Evolutionary conservation across 176 grass and related monocot genomes (phyloP), one percentile per base, ranked within the genome.

Genomic region (Elaeis guineensis): DNA sequence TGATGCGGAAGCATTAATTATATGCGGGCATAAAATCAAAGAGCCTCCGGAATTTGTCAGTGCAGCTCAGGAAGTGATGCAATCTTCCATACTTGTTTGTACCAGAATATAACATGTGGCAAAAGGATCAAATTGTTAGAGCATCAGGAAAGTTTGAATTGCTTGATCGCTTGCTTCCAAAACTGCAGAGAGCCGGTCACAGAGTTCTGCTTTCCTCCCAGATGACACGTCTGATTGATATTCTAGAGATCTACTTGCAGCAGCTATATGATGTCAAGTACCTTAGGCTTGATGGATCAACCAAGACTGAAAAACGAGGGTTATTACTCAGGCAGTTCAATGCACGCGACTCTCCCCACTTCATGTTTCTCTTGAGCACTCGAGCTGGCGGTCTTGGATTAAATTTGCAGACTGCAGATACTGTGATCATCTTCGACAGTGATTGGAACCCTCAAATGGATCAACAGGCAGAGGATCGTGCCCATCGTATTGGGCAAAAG

Each of bases 361-460:
- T 98, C 76, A 81, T 98, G 71, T 98, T 98, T 81, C 89, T 98
- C 60, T 82, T 98, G 62, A 98, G 93, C 81, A 98, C 93, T 44
- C 81, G 93, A 63, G 93, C 93, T 59, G 93, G 93, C 54, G 93
- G 93, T 52, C 84, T 98, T 75, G 93, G 93, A 28, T 76, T 98
- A 63, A 98, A 98, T 69, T 75, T 98, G 66, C 93, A 98, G 70
- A 92, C 93, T 44, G 93, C 93, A 16, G 93, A 98, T 66, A 98
- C 93, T 61, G 93, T 98, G 57, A 89, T 98, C 78, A 92, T 98
- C 52, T 98, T 98, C 59, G 93, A 98, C 69, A 98, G 93, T 72
- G 93, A 98, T 64, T 98, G 93, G 93, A 98, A 98, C 69, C 93
- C 93, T 56, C 93, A 98, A 77, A 98, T 98, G 93, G 93, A 98